These are phyloP conservation scores for Hymenotorrendiella dingleyae DNA, from an alignment of 2,329 filamentous ascomycete genomes.

Conservation along the genomic window DNA sequence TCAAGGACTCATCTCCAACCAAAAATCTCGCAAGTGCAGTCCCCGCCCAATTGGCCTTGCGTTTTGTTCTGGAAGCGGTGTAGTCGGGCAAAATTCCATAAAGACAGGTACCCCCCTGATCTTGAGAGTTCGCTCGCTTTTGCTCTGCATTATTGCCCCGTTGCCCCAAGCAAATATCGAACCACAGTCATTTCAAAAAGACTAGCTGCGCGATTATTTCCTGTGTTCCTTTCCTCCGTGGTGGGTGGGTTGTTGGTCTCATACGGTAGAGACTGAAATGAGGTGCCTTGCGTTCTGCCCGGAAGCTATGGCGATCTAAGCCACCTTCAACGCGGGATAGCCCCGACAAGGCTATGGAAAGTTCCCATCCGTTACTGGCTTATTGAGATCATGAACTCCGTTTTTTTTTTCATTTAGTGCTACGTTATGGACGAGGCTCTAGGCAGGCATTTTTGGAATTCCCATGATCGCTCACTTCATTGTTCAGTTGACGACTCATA, in stretches of 20 bases:
- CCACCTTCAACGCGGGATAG: not conserved
- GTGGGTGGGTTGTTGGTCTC: not conserved
- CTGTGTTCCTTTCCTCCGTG: not conserved
- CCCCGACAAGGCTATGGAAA: constrained; percentile 7
- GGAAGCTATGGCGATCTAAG: not conserved
- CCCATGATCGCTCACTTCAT: not conserved
- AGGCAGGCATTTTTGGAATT: not conserved
- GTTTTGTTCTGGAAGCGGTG: too few species aligned
- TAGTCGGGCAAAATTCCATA: too few species aligned
- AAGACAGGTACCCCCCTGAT: too few species aligned
- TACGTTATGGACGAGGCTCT: constrained; percentile 3
- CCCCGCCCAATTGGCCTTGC: too few species aligned
- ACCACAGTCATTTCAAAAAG: too few species aligned
- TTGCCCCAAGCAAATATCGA: too few species aligned
- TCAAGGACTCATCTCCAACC: too few species aligned
- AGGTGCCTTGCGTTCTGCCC: constrained; percentile 1
- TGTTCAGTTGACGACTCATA: constrained; percentile 1
- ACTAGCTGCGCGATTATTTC: too few species aligned
- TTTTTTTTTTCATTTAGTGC: not conserved
- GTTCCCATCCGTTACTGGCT: not conserved
- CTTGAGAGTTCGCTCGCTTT: too few species aligned
- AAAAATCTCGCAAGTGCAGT: too few species aligned
- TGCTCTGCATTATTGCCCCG: too few species aligned
- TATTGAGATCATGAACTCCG: not conserved
- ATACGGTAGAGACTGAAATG: not conserved